phyloP scores from a whole-genome alignment of 2,329 filamentous ascomycete species.

The Trichoderma sp. region DNA sequence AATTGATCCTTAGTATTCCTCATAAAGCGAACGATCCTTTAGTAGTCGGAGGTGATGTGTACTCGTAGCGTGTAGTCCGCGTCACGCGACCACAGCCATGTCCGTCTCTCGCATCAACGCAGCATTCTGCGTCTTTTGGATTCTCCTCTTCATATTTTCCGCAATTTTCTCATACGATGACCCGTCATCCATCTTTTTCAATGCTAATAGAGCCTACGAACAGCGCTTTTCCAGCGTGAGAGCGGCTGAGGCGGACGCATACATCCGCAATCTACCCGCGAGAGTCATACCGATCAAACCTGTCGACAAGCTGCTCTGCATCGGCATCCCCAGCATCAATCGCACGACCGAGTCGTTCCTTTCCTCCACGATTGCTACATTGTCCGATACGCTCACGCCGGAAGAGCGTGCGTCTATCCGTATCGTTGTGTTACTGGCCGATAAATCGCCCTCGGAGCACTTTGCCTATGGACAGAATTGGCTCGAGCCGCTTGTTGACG shows the following conservation, averaged over 20 bases:
- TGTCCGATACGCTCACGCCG: slow-evolving; percentile 33
- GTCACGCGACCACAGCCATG: slow-evolving; percentile 21
- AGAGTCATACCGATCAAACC: background rate
- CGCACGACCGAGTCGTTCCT: slow-evolving; percentile 33
- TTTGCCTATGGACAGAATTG: slow-evolving; percentile 34
- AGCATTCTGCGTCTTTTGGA: slow-evolving; percentile 34
- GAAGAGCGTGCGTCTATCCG: slow-evolving; percentile 34
- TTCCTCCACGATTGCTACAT: slow-evolving; percentile 31
- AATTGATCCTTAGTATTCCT: background rate
- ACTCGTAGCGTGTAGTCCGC: background rate
- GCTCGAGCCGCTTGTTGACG: slow-evolving; percentile 34
- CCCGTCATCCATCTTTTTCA: slow-evolving; percentile 37
- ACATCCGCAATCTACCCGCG: slow-evolving; percentile 20
- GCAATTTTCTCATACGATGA: slow-evolving; percentile 35
- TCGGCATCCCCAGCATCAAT: slow-evolving; percentile 38
- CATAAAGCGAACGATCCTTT: background rate
- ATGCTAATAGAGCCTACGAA: slow-evolving; percentile 29
- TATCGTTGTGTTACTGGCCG: slow-evolving; percentile 37
- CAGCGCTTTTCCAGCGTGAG: slow-evolving; percentile 30
- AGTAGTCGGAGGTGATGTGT: background rate
- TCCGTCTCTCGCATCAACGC: slow-evolving; percentile 32
- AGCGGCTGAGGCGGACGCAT: slow-evolving; percentile 30
- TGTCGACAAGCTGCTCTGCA: slow-evolving; percentile 28
- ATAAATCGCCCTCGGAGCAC: slow-evolving; percentile 33
- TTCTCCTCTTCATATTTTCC: slow-evolving; percentile 30